These are phyloP conservation scores for Brassica napus DNA, from an alignment of 345 rosid genomes.

Conservation along the genomic window Da-Ae NC_063444.1:36806001-36806500, in stretches of 20 bases:
- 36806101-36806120: background rate
- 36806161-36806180: background rate
- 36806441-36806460: background rate
- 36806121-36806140: background rate
- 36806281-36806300: too few species aligned
- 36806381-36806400: background rate
- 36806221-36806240: background rate
- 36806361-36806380: background rate
- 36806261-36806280: too few species aligned
- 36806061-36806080: background rate
- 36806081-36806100: background rate
- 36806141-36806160: background rate
- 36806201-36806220: background rate
- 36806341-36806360: background rate
- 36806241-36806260: background rate
- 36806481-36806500: too few species aligned
- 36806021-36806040: background rate
- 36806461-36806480: too few species aligned
- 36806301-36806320: background rate
- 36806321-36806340: background rate
- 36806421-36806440: background rate
- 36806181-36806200: background rate
- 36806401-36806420: background rate
- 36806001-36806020: background rate
- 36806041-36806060: background rate